Evolutionary conservation across 2,329 filamentous ascomycete species (phyloP).

Genomic region (Seiridium unicorne): DNA sequence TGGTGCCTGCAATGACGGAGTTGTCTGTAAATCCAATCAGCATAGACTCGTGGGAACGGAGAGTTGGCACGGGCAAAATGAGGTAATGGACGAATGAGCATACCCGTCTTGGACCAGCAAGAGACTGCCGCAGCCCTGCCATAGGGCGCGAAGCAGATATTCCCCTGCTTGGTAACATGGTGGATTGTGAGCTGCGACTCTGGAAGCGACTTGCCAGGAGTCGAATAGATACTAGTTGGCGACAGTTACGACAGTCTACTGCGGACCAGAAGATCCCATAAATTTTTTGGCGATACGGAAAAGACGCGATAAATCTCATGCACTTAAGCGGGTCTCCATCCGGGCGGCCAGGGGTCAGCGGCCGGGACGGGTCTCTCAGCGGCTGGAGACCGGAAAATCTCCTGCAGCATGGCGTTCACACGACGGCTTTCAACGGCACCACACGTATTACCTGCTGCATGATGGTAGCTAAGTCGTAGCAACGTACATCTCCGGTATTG

Average conservation of each 20-base stretch:
- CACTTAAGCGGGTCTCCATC: background rate
- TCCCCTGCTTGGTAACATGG: slow-evolving; percentile 45
- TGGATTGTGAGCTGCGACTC: background rate
- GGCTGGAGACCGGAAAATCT: background rate
- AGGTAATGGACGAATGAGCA: slow-evolving; percentile 12
- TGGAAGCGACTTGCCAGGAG: background rate
- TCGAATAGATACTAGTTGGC: background rate
- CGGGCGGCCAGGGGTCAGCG: background rate
- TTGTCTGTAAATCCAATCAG: slow-evolving; percentile 12
- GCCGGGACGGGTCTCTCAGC: background rate
- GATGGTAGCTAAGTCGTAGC: too few relatives aligned
- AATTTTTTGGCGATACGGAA: background rate
- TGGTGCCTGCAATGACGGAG: slow-evolving; percentile 13
- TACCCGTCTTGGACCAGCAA: slow-evolving; percentile 19
- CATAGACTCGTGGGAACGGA: slow-evolving; percentile 4
- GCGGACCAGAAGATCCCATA: background rate
- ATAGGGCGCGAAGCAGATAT: slow-evolving; percentile 37
- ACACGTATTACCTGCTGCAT: too few relatives aligned
- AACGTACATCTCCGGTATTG: too few relatives aligned
- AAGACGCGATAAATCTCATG: background rate
- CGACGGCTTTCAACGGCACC: too few relatives aligned
- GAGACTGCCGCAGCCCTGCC: slow-evolving; percentile 20
- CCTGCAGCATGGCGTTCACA: too few relatives aligned
- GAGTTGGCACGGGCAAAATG: background rate
- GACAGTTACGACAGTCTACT: background rate